Evolutionary conservation across 164 flowering plant genomes (phyloP).

Genomic region (Paratinospora sagittata): DNA sequence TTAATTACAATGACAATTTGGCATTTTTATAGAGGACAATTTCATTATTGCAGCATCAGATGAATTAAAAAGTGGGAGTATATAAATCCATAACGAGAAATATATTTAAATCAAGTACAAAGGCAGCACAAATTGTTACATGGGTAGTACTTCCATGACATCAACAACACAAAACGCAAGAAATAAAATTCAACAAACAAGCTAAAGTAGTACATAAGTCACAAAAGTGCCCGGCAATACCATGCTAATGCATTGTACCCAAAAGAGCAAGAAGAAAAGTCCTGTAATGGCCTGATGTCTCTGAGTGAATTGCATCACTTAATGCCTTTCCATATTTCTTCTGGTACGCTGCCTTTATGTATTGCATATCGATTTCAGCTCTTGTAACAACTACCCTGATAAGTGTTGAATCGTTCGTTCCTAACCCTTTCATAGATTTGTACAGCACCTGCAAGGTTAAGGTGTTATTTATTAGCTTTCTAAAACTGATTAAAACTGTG

Average conservation of each 20-base stretch:
- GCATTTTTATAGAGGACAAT: too few relatives aligned
- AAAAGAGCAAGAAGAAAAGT: conserved; percentile 62
- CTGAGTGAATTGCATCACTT: conserved; percentile 57
- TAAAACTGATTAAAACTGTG: too few relatives aligned
- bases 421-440: conserved; percentile 80
- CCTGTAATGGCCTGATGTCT: conserved; percentile 66
- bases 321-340: conserved; percentile 51
- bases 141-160: not conserved
- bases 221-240: not conserved
- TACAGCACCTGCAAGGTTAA: conserved; percentile 40
- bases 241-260: conserved; percentile 39
- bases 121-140: not conserved
- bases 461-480: not conserved
- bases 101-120: not conserved
- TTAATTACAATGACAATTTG: too few relatives aligned
- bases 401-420: conserved; percentile 59
- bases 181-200: not conserved
- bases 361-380: conserved; percentile 74
- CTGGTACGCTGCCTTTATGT: conserved; percentile 64
- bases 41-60: too few relatives aligned
- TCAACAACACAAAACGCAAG: not conserved
- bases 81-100: too few relatives aligned
- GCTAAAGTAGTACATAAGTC: not conserved
- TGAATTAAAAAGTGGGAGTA: too few relatives aligned
- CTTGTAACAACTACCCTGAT: conserved; percentile 62